These are phyloP conservation scores for Yamadazyma conglobata DNA, from an alignment of 1,139 yeast genomes.

Conservation along the genomic window DNA sequence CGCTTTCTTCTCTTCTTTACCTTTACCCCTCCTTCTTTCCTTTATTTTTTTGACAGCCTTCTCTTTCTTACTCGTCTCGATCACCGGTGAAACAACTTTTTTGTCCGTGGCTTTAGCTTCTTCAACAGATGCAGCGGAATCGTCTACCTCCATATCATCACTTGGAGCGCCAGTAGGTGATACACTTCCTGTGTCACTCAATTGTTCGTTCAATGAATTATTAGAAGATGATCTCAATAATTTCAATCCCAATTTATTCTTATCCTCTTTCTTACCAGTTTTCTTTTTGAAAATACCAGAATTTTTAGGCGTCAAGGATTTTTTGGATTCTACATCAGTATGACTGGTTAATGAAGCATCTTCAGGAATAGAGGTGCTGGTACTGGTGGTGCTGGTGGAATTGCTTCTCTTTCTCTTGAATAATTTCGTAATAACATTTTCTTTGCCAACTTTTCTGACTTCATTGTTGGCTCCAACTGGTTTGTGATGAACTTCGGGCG, in stretches of 20 bases:
- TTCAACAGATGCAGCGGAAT: not conserved
- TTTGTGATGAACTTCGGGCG: conserved; percentile 13
- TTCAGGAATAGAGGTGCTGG: conserved; percentile 25
- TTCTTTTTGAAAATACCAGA: conserved; percentile 27
- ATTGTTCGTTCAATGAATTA: conserved; percentile 9
- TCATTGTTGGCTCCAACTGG: not conserved
- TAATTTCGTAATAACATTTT: conserved; percentile 41
- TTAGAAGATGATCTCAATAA: conserved; percentile 12
- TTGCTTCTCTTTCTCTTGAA: conserved; percentile 40
- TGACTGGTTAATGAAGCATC: conserved; percentile 25
- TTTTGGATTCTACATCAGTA: conserved; percentile 9
- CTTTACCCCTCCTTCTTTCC: conserved; percentile 6
- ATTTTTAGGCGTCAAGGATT: conserved; percentile 12
- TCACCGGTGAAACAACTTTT: not conserved
- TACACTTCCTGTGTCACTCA: conserved; percentile 7
- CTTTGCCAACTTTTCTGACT: conserved; percentile 19
- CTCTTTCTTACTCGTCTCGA: conserved; percentile 5
- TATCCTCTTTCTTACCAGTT: conserved; percentile 12
- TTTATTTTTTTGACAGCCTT: conserved; percentile 6
- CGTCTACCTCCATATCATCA: conserved; percentile 1
- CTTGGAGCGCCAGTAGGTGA: not conserved
- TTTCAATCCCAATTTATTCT: conserved; percentile 14
- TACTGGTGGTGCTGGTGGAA: conserved; percentile 8
- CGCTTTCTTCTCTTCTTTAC: conserved; percentile 6
- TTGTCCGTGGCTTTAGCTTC: not conserved